Evolutionary conservation across 1,284 basidiomycete species (phyloP).

Genomic region (Puccinia hordei): DNA sequence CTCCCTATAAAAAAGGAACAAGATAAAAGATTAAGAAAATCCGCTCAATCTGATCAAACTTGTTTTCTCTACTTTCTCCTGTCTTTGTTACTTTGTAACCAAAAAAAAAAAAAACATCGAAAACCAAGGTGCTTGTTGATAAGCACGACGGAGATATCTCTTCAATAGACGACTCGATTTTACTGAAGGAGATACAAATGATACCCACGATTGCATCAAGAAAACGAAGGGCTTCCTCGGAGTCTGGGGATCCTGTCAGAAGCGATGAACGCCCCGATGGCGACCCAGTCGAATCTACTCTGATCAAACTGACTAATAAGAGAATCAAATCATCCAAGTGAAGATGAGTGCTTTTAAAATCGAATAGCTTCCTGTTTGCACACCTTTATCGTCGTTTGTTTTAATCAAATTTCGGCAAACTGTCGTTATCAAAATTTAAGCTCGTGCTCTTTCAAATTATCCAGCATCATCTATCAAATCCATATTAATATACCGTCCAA

Average conservation of each 20-base stretch:
- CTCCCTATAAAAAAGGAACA: not conserved
- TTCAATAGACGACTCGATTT: constrained; percentile 15
- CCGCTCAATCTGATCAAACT: not conserved
- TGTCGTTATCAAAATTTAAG: too few species aligned
- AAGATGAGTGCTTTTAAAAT: not conserved
- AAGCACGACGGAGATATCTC: constrained; percentile 14
- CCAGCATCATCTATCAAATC: too few species aligned
- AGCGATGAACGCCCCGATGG: not conserved
- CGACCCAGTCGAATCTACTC: not conserved
- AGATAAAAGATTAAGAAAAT: not conserved
- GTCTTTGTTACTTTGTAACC: too few species aligned
- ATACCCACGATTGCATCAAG: not conserved
- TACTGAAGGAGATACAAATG: constrained; percentile 14
- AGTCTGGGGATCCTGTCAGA: too few species aligned
- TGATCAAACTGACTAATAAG: not conserved
- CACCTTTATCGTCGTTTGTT: not conserved
- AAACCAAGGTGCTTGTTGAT: not conserved
- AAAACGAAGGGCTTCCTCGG: constrained; percentile 9
- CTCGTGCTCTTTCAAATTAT: too few species aligned
- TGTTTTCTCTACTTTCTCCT: not conserved
- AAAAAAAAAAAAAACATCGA: not conserved
- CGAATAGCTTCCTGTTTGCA: not conserved
- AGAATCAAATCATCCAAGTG: constrained; percentile 12
- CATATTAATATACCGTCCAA: too few species aligned
- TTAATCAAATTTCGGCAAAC: too few species aligned